Percentiles rank a stretch among this genome's conserved stretches.
These are phyloP conservation scores for Strombidium stylifer DNA, from an alignment of 73 alveolate genomes.

Conservation along the genomic window DNA sequence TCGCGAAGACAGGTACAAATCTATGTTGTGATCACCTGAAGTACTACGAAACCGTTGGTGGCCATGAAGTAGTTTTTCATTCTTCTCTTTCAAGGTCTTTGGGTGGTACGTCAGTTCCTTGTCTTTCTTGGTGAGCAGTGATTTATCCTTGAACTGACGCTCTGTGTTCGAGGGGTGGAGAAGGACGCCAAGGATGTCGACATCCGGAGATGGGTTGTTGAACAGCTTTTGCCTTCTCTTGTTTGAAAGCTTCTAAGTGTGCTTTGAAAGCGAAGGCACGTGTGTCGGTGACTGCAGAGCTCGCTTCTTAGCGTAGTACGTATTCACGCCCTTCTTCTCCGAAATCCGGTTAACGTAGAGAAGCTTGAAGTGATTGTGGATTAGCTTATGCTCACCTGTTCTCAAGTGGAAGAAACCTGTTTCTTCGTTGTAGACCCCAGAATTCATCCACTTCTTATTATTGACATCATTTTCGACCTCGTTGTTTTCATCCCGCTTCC, in stretches of 20 bases:
- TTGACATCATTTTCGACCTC: neutral
- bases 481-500: neutral
- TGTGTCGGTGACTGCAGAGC: neutral
- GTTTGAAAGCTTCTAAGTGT: conserved; percentile 12
- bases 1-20: conserved; percentile 22
- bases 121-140: no score
- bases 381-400: conserved; percentile 1
- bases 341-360: conserved; percentile 26
- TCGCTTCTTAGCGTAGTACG: neutral
- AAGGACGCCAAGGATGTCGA: no score
- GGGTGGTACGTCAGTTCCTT: conserved; percentile 45
- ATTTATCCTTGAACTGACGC: no score
- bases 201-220: no score
- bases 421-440: neutral
- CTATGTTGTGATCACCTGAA: conserved; percentile 35
- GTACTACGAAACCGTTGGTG: no score
- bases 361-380: conserved; percentile 29
- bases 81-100: conserved; percentile 7
- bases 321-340: conserved; percentile 3
- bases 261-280: conserved; percentile 4
- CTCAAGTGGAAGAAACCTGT: neutral
- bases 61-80: no score
- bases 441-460: neutral
- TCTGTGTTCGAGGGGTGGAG: no score
- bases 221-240: conserved; percentile 24